Conservation (phyloP, 805 yeast species). For the Tanozyma kutaoensis region DNA sequence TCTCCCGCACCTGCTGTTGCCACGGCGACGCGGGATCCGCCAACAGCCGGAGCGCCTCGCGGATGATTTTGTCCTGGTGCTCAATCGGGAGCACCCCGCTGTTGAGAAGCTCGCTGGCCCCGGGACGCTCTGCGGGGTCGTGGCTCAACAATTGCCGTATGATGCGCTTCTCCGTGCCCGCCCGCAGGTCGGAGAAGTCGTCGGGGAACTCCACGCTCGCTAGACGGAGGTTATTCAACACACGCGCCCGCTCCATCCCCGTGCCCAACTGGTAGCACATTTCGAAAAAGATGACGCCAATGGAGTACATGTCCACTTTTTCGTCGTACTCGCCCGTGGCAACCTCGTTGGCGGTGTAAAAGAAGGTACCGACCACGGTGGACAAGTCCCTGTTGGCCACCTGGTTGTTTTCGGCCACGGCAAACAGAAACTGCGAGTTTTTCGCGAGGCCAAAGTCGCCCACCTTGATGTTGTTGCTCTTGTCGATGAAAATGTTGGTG, state of each 20-base stretch:
- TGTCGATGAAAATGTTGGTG: slow-evolving; percentile 89
- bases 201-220: slow-evolving; percentile 54
- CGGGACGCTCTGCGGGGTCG: slow-evolving; percentile 65
- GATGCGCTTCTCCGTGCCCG: slow-evolving; percentile 50
- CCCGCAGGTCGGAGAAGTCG: slow-evolving; percentile 42
- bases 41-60: slow-evolving; percentile 74
- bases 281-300: slow-evolving; percentile 91
- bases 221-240: slow-evolving; percentile 50
- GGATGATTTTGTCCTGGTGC: slow-evolving; percentile 80
- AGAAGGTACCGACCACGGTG: slow-evolving; percentile 86
- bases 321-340: slow-evolving; percentile 74
- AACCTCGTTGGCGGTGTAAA: slow-evolving; percentile 88
- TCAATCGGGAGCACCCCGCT: slow-evolving; percentile 82
- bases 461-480: slow-evolving; percentile 74
- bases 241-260: slow-evolving; percentile 83
- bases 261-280: slow-evolving; percentile 82
- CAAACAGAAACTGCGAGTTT: slow-evolving; percentile 47
- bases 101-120: slow-evolving; percentile 60
- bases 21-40: slow-evolving; percentile 89
- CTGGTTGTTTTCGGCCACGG: slow-evolving; percentile 24
- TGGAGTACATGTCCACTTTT: slow-evolving; percentile 89
- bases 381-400: slow-evolving; percentile 61
- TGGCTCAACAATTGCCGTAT: slow-evolving; percentile 62
- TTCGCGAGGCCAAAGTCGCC: slow-evolving; percentile 98
- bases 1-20: slow-evolving; percentile 84